Evolutionary conservation across 176 grass and related monocot genomes (phyloP).

Genomic region (Pontederia paniculata): DNA sequence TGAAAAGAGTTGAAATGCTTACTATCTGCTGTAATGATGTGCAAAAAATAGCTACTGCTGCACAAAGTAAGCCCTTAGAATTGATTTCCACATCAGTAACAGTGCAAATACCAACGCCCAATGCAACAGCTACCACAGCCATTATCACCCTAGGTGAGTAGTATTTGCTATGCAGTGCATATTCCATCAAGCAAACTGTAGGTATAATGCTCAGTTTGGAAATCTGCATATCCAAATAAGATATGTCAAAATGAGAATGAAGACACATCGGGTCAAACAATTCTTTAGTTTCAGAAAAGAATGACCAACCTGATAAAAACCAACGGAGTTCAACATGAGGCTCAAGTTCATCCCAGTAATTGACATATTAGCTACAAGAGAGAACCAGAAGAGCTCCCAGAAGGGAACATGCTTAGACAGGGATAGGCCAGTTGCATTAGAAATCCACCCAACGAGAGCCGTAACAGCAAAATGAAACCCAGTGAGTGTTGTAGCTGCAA

Average conservation of each 20-base stretch:
- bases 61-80: conserved; percentile 70
- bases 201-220: conserved; percentile 96
- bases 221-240: conserved; percentile 33
- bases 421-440: conserved; percentile 77
- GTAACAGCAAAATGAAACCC: conserved; percentile 91
- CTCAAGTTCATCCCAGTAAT: conserved; percentile 96
- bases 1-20: conserved; percentile 12
- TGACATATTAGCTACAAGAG: conserved; percentile 81
- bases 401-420: conserved; percentile 76
- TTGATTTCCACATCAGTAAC: conserved; percentile 86
- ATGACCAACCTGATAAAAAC: conserved; percentile 60
- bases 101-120: conserved; percentile 78
- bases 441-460: conserved; percentile 82
- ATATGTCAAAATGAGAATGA: conserved; percentile 4
- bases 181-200: conserved; percentile 83
- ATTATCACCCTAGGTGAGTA: conserved; percentile 67
- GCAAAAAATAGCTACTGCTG: conserved; percentile 79
- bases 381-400: conserved; percentile 94
- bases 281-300: neutral
- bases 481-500: conserved; percentile 77
- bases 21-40: conserved; percentile 95
- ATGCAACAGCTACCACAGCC: conserved; percentile 55
- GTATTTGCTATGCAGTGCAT: conserved; percentile 61
- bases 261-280: neutral
- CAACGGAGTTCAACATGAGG: conserved; percentile 92